Conservation (phyloP, 192 early-diverging fungal species). For the Phlyctochytrium arcticum region DNA sequence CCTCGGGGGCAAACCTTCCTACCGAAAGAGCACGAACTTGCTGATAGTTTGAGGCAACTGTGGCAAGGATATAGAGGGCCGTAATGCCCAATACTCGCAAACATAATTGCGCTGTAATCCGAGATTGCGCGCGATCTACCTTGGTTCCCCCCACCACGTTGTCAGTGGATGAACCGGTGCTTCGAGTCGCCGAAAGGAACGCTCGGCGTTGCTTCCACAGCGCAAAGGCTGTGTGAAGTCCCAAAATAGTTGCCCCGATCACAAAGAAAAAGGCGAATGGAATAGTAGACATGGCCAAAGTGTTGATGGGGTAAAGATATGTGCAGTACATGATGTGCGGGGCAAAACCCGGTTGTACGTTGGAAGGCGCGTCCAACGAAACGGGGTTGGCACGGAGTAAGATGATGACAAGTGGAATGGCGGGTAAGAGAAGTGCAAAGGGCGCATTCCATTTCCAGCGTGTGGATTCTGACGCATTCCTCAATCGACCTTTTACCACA, state of each 20-base stretch:
- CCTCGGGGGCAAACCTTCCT: neutral
- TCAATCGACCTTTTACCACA: neutral
- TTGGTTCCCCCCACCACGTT: neutral
- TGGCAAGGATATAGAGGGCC: neutral
- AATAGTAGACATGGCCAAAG: slow-evolving; percentile 14
- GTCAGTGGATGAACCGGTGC: neutral
- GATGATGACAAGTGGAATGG: neutral
- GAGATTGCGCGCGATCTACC: neutral
- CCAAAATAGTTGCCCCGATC: neutral
- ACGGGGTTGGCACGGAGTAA: slow-evolving; percentile 14
- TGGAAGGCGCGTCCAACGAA: neutral
- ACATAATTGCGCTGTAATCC: slow-evolving; percentile 3
- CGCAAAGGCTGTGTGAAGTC: slow-evolving; percentile 2
- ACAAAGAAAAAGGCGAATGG: slow-evolving; percentile 7
- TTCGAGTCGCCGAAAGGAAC: neutral
- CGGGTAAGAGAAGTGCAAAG: slow-evolving; percentile 4
- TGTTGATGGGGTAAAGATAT: slow-evolving; percentile 8
- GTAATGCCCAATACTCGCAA: slow-evolving; percentile 5
- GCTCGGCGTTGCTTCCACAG: slow-evolving; percentile 7
- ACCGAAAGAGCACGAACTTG: slow-evolving; percentile 1
- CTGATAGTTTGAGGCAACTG: slow-evolving; percentile 14
- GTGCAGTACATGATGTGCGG: slow-evolving; percentile 22
- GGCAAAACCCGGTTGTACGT: slow-evolving; percentile 13
- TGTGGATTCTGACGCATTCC: neutral
- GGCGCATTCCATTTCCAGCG: slow-evolving; percentile 17